phyloP scores from a whole-genome alignment of 352 stramenopile species.

The Elongisporangium senticosum region DNA sequence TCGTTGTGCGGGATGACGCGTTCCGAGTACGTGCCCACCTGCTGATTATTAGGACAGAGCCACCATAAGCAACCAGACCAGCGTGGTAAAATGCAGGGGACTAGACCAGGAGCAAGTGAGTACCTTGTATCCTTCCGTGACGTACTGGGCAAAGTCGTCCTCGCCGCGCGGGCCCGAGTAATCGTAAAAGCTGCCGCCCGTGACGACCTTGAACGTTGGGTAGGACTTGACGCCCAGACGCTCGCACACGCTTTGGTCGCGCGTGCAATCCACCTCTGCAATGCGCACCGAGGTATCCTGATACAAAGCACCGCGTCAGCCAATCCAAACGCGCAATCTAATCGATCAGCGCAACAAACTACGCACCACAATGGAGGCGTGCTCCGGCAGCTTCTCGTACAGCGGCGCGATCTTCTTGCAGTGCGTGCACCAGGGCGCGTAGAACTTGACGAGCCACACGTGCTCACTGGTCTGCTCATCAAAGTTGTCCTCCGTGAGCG shows the following conservation, averaged over 20 bases:
- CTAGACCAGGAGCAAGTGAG: background rate
- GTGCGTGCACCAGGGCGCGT: constrained; percentile 80
- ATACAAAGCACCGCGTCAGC: background rate
- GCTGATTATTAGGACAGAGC: background rate
- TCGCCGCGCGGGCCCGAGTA: constrained; percentile 62
- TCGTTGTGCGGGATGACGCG: constrained; percentile 45
- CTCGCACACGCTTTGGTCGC: constrained; percentile 64
- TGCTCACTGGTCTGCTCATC: constrained; percentile 43
- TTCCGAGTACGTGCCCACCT: constrained; percentile 42
- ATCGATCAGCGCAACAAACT: too few species aligned
- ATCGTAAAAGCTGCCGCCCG: constrained; percentile 56
- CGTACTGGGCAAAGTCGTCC: constrained; percentile 46
- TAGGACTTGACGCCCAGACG: constrained; percentile 79
- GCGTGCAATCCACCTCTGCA: constrained; percentile 77
- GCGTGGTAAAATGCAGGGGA: background rate
- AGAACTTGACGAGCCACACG: constrained; percentile 84
- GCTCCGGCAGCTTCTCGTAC: constrained; percentile 48
- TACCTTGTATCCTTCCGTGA: constrained; percentile 64
- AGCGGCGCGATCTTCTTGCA: constrained; percentile 75
- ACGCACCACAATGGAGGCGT: constrained; percentile 27
- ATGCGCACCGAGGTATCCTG: constrained; percentile 38
- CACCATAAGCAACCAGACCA: background rate
- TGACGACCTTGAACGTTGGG: constrained; percentile 75
- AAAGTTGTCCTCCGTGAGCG: constrained; percentile 47
- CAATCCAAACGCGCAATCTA: too few species aligned